phyloP scores from a whole-genome alignment of 2,329 filamentous ascomycete genomes.

The Penicillium nordicum region DNA sequence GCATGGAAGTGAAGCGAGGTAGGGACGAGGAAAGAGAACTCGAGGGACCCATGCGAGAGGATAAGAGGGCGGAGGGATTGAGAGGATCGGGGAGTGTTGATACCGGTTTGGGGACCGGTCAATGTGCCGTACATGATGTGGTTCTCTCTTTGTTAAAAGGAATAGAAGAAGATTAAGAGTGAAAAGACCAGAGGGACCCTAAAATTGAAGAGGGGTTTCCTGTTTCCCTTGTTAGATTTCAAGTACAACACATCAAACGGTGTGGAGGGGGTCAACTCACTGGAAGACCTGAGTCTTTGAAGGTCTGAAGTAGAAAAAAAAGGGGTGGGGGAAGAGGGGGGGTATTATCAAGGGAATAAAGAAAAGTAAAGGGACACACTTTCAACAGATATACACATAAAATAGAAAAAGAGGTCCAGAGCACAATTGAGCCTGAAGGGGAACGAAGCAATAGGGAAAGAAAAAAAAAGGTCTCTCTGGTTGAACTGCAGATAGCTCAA shows the following conservation, averaged over 20 bases:
- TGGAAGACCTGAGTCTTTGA: neutral
- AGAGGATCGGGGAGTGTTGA: constrained; percentile 91
- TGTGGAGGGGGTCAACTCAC: neutral
- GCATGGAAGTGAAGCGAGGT: constrained; percentile 96
- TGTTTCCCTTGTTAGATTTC: neutral
- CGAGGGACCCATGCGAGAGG: constrained; percentile 88
- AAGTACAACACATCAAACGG: neutral
- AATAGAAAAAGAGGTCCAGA: constrained; percentile 11
- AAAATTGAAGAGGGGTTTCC: constrained; percentile 2
- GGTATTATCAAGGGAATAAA: constrained; percentile 11
- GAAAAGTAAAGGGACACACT: constrained; percentile 6
- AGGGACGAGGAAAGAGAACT: constrained; percentile 92
- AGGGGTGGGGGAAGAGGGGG: neutral
- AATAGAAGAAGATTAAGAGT: neutral
- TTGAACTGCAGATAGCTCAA: constrained; percentile 33
- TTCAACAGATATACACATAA: constrained; percentile 10
- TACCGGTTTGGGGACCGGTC: constrained; percentile 87
- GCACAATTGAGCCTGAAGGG: constrained; percentile 8
- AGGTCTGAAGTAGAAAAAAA: neutral
- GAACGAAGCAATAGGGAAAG: constrained; percentile 4
- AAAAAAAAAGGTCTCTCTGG: constrained; percentile 22
- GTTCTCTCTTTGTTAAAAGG: constrained; percentile 9
- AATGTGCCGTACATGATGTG: constrained; percentile 76
- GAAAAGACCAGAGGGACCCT: constrained; percentile 2
- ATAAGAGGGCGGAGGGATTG: constrained; percentile 88